A percentile compares a stretch with the other conserved stretches of the same genome.
phyloP scores from a whole-genome alignment of 441 rosid genomes.

The Cnidoscolus chayamansa region DNA sequence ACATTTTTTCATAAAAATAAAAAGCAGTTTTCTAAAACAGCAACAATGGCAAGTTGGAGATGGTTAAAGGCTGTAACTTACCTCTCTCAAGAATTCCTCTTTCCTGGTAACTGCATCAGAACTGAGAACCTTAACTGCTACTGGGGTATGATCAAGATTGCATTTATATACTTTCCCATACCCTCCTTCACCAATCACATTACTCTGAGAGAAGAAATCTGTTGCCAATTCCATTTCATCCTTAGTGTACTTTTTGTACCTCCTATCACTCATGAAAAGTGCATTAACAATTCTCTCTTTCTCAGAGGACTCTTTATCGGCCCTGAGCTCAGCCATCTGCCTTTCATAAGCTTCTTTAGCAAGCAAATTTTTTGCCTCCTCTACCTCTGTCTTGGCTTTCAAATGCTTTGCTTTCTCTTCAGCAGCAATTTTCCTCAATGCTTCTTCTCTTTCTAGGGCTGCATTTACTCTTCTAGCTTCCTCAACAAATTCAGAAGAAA shows the following conservation, averaged over 20 bases:
- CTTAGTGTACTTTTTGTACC: slow-evolving; percentile 64
- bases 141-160: slow-evolving; percentile 74
- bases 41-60: background rate
- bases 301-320: slow-evolving; percentile 56
- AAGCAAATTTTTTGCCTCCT: slow-evolving; percentile 60
- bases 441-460: slow-evolving; percentile 65
- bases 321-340: slow-evolving; percentile 68
- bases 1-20: background rate
- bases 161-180: slow-evolving; percentile 86
- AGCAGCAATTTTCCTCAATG: slow-evolving; percentile 57
- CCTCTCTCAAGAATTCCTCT: slow-evolving; percentile 85
- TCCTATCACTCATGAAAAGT: slow-evolving; percentile 53
- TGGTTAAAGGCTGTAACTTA: slow-evolving; percentile 24
- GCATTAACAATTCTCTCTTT: slow-evolving; percentile 59
- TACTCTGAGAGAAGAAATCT: slow-evolving; percentile 50
- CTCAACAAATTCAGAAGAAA: slow-evolving; percentile 64
- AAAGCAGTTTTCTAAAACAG: background rate
- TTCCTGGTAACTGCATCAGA: slow-evolving; percentile 52
- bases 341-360: slow-evolving; percentile 60
- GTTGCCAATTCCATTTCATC: slow-evolving; percentile 66
- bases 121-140: slow-evolving; percentile 72
- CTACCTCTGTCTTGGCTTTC: slow-evolving; percentile 60
- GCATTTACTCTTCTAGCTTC: slow-evolving; percentile 63
- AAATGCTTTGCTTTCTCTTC: slow-evolving; percentile 64
- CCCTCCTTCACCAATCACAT: slow-evolving; percentile 78